These are phyloP conservation scores for Tripterygium wilfordii DNA, from an alignment of 177 flowering plant genomes.

Conservation along the genomic window DNA sequence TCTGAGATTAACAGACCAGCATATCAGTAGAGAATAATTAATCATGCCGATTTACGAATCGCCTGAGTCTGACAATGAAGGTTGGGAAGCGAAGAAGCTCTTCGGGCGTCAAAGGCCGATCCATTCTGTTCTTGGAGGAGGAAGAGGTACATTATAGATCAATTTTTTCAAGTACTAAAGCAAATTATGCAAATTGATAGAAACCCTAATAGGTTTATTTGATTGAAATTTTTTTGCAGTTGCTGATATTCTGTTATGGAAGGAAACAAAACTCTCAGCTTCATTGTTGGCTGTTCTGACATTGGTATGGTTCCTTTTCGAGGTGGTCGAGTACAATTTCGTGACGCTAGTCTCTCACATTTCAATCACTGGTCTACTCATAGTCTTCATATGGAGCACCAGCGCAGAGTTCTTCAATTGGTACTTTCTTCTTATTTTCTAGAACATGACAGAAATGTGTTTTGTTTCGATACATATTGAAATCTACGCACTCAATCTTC, in stretches of 20 bases:
- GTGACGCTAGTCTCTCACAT: slow-evolving; percentile 37
- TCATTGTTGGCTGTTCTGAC: slow-evolving; percentile 21
- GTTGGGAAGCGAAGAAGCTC: slow-evolving; percentile 5
- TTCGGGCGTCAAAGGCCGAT: slow-evolving; percentile 27
- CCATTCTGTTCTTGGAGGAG: slow-evolving; percentile 32
- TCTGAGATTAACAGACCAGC: too few relatives aligned
- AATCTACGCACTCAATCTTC: not conserved
- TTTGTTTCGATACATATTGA: not conserved
- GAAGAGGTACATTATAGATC: slow-evolving; percentile 19
- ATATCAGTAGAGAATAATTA: not conserved
- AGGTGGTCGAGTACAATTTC: slow-evolving; percentile 37
- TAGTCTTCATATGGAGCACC: slow-evolving; percentile 26
- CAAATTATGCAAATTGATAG: not conserved
- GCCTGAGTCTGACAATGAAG: slow-evolving; percentile 14
- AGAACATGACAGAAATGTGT: not conserved
- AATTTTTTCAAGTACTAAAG: too few relatives aligned
- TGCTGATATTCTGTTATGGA: slow-evolving; percentile 39
- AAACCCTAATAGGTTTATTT: too few relatives aligned
- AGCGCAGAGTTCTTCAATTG: slow-evolving; percentile 21
- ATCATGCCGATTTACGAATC: slow-evolving; percentile 12
- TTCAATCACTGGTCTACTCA: slow-evolving; percentile 28
- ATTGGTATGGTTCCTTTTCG: slow-evolving; percentile 37
- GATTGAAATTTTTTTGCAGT: too few relatives aligned
- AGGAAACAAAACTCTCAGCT: slow-evolving; percentile 22
- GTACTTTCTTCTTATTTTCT: slow-evolving; percentile 10